Evolutionary conservation across 192 early-diverging fungal species (phyloP).

Genomic region (Gryganskiella cystojenkinii): DNA sequence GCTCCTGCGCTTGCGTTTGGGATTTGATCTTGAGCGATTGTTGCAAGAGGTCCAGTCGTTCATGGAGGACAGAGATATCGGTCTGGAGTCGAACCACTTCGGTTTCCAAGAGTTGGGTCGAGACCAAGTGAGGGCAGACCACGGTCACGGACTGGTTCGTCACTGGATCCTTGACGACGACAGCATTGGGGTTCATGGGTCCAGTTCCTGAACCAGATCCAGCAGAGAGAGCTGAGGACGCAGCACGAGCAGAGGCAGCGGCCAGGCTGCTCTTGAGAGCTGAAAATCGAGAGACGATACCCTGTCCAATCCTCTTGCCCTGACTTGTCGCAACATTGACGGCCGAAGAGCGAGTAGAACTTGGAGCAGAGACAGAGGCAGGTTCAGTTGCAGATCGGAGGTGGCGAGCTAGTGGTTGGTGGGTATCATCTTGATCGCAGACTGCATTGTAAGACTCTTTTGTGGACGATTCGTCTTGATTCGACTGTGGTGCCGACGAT

Average conservation of each 20-base stretch:
- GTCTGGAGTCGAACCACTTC: slow-evolving; percentile 40
- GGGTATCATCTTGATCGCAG: background rate
- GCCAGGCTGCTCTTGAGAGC: slow-evolving; percentile 35
- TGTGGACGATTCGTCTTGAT: background rate
- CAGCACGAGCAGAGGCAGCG: slow-evolving; percentile 34
- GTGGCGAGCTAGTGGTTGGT: background rate
- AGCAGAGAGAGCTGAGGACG: slow-evolving; percentile 28
- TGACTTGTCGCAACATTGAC: slow-evolving; percentile 9
- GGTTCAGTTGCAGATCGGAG: slow-evolving; percentile 16
- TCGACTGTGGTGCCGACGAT: background rate
- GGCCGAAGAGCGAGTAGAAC: slow-evolving; percentile 9
- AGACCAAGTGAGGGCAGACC: slow-evolving; percentile 26
- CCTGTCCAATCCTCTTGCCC: slow-evolving; percentile 35
- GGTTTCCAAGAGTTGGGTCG: slow-evolving; percentile 21
- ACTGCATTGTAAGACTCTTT: background rate
- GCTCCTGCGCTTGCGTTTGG: slow-evolving; percentile 24
- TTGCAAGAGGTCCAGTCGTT: slow-evolving; percentile 41
- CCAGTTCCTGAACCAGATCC: background rate
- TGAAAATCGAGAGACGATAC: slow-evolving; percentile 31
- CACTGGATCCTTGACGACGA: slow-evolving; percentile 28
- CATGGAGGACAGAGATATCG: slow-evolving; percentile 44
- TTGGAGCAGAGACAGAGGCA: background rate
- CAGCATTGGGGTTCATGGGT: slow-evolving; percentile 10
- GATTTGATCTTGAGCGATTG: slow-evolving; percentile 42
- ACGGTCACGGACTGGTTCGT: slow-evolving; percentile 33